These are phyloP conservation scores for Brachypodium distachyon DNA, from an alignment of 202 grass and related monocot genomes.

Conservation along the genomic window DNA sequence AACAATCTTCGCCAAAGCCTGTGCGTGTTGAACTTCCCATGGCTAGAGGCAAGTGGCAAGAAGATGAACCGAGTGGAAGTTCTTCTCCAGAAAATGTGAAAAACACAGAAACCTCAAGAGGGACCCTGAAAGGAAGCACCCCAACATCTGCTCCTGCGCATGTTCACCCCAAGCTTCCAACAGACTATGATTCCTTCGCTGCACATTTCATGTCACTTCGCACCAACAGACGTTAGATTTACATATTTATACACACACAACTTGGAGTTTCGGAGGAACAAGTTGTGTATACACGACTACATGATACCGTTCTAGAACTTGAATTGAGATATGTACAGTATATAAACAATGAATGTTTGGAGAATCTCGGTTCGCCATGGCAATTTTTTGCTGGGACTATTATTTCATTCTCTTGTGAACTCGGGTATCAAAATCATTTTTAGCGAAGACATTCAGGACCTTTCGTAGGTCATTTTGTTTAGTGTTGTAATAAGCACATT, in stretches of 20 bases:
- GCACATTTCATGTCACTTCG: slow-evolving; percentile 83
- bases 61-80: slow-evolving; percentile 6
- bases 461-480: not conserved
- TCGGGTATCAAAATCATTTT: no score
- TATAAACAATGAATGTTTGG: slow-evolving; percentile 10
- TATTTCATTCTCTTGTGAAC: slow-evolving; percentile 28
- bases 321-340: slow-evolving; percentile 38
- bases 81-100: slow-evolving; percentile 19
- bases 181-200: slow-evolving; percentile 77
- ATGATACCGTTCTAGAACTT: not conserved
- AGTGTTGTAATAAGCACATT: slow-evolving; percentile 10
- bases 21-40: slow-evolving; percentile 15
- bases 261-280: not conserved
- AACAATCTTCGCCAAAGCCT: slow-evolving; percentile 28
- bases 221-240: slow-evolving; percentile 45
- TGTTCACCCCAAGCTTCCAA: slow-evolving; percentile 73
- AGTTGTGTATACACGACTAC: not conserved
- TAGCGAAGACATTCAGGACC: not conserved
- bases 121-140: slow-evolving; percentile 31
- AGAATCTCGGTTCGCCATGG: not conserved
- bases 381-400: not conserved
- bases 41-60: slow-evolving; percentile 18
- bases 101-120: not conserved
- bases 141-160: slow-evolving; percentile 27
- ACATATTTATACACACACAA: not conserved